Evolutionary conservation across 306 rosid genomes (phyloP).

Genomic region (Fragaria vesca): DNA sequence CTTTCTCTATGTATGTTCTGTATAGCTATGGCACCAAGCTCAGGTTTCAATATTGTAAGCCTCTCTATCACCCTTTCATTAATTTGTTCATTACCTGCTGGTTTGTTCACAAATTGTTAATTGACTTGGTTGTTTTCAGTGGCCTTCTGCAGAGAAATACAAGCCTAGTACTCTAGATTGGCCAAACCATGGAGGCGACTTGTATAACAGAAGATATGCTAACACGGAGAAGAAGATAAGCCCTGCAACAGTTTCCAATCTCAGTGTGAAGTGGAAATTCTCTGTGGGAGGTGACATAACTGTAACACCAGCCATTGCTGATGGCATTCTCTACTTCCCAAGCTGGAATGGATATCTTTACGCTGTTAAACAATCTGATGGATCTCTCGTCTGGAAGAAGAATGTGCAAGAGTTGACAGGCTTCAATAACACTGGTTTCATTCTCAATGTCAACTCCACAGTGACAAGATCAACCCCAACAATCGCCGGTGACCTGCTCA

Average conservation of each 20-base stretch:
- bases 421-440: conserved; percentile 32
- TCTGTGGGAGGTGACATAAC: conserved; percentile 51
- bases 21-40: conserved; percentile 4
- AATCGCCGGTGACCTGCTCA: conserved; percentile 28
- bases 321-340: conserved; percentile 52
- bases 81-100: background rate
- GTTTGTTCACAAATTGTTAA: background rate
- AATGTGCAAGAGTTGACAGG: conserved; percentile 43
- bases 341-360: conserved; percentile 59
- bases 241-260: conserved; percentile 30
- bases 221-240: conserved; percentile 48
- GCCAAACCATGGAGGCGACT: conserved; percentile 66
- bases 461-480: conserved; percentile 57
- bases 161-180: conserved; percentile 30
- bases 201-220: conserved; percentile 61
- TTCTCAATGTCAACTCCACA: conserved; percentile 33
- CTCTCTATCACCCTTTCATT: background rate
- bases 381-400: conserved; percentile 42
- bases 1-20: background rate
- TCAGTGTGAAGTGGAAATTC: conserved; percentile 54
- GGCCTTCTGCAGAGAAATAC: conserved; percentile 11
- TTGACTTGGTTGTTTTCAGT: background rate
- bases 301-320: conserved; percentile 49
- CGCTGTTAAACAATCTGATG: conserved; percentile 43
- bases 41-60: conserved; percentile 19